Evolutionary conservation across 2,329 filamentous ascomycete species (phyloP).

Genomic region (Sclerotinia trifoliorum): DNA sequence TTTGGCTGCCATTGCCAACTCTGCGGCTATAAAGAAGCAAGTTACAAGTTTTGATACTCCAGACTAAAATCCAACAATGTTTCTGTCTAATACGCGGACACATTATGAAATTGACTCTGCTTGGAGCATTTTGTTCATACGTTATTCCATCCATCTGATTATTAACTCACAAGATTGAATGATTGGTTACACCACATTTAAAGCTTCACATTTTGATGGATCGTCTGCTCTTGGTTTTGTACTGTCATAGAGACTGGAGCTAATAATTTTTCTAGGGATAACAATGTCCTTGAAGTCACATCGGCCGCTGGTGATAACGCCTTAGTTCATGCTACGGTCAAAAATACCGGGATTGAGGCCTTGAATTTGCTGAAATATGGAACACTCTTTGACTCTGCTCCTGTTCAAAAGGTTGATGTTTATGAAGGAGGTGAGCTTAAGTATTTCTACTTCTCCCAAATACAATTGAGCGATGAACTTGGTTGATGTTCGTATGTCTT

Average conservation of each 20-base stretch:
- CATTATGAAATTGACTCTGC: background rate
- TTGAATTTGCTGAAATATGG: slow-evolving; percentile 45
- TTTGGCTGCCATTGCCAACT: slow-evolving; percentile 23
- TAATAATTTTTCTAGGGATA: slow-evolving; percentile 37
- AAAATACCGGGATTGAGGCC: slow-evolving; percentile 42
- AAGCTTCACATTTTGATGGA: background rate
- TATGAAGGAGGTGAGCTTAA: slow-evolving; percentile 35
- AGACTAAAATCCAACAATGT: background rate
- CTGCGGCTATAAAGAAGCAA: slow-evolving; percentile 24
- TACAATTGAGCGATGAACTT: too few relatives aligned
- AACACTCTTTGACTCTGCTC: slow-evolving; percentile 44
- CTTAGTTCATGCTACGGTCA: slow-evolving; percentile 44
- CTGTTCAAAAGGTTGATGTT: slow-evolving; percentile 45
- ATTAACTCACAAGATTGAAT: background rate
- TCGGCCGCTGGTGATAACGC: slow-evolving; percentile 38
- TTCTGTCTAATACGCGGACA: background rate
- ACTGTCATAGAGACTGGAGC: background rate
- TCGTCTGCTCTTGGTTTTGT: background rate
- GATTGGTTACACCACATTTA: background rate
- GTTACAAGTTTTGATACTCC: background rate
- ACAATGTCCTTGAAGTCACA: slow-evolving; percentile 31
- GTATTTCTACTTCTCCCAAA: slow-evolving; percentile 29
- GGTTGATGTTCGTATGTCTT: background rate
- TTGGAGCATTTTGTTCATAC: background rate
- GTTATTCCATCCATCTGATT: too few relatives aligned